Conservation (phyloP, 1,139 yeast species). For the Pichia sp. region DNA sequence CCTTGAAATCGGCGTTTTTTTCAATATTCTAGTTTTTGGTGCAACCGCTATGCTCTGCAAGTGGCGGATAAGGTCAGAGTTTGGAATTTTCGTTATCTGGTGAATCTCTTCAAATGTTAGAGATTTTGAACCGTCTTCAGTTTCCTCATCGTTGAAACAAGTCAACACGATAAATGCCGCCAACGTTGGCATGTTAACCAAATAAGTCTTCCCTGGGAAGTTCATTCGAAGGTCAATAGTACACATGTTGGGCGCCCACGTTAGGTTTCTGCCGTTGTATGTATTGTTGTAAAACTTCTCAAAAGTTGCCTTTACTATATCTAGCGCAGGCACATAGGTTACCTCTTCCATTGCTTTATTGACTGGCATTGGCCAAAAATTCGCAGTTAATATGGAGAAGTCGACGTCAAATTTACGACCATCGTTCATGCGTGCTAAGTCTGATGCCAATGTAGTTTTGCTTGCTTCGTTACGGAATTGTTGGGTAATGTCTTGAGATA, state of each 20-base stretch:
- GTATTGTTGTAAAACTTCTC: slow-evolving; percentile 52
- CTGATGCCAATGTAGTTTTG: slow-evolving; percentile 5
- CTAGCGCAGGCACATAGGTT: slow-evolving; percentile 48
- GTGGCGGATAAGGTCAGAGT: slow-evolving; percentile 66
- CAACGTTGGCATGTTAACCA: slow-evolving; percentile 73
- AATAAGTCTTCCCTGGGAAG: slow-evolving; percentile 67
- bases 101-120: slow-evolving; percentile 60
- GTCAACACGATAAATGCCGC: slow-evolving; percentile 69
- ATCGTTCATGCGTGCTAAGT: slow-evolving; percentile 19
- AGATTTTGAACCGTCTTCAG: slow-evolving; percentile 36
- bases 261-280: slow-evolving; percentile 69
- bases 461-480: slow-evolving; percentile 3
- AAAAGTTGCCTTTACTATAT: slow-evolving; percentile 38
- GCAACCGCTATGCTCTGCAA: slow-evolving; percentile 83
- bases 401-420: slow-evolving; percentile 38
- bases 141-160: slow-evolving; percentile 53
- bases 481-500: slow-evolving; percentile 49
- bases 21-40: slow-evolving; percentile 68
- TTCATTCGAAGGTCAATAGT: slow-evolving; percentile 71
- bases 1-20: slow-evolving; percentile 70
- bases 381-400: slow-evolving; percentile 53
- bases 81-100: slow-evolving; percentile 68
- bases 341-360: slow-evolving; percentile 53
- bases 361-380: slow-evolving; percentile 60
- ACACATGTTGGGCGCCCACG: slow-evolving; percentile 84